These are phyloP conservation scores for Elsinoe perseae DNA, from an alignment of 2,329 filamentous ascomycete species.

Conservation along the genomic window DNA sequence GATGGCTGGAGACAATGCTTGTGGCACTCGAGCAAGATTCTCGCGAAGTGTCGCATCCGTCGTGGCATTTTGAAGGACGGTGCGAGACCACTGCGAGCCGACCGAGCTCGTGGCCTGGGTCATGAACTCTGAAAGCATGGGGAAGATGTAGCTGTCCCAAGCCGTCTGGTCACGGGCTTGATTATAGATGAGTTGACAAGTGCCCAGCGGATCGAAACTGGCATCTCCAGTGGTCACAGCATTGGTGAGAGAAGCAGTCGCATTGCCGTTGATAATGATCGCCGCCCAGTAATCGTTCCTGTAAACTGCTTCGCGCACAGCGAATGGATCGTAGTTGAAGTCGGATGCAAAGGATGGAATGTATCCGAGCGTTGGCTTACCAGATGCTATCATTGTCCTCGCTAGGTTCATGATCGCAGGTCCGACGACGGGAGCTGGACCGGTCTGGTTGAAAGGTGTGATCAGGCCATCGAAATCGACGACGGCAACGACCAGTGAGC, in stretches of 20 bases:
- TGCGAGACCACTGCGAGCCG: slow-evolving; percentile 39
- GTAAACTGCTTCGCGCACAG: slow-evolving; percentile 52
- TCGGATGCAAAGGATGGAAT: slow-evolving; percentile 40
- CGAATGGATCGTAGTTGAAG: slow-evolving; percentile 50
- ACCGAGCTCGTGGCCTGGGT: slow-evolving; percentile 42
- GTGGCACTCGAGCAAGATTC: slow-evolving; percentile 43
- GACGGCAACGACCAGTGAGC: slow-evolving; percentile 47
- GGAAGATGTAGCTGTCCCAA: slow-evolving; percentile 46
- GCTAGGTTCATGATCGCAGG: slow-evolving; percentile 44
- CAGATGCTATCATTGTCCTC: slow-evolving; percentile 36
- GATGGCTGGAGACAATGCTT: slow-evolving; percentile 49
- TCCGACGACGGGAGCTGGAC: slow-evolving; percentile 48
- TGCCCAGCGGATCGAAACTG: slow-evolving; percentile 53
- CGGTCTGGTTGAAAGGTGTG: slow-evolving; percentile 42
- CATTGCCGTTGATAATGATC: slow-evolving; percentile 55
- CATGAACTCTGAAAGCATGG: slow-evolving; percentile 43
- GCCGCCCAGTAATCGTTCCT: slow-evolving; percentile 54
- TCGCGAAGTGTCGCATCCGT: slow-evolving; percentile 33
- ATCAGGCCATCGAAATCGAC: slow-evolving; percentile 56
- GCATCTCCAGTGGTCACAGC: slow-evolving; percentile 49
- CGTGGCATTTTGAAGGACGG: slow-evolving; percentile 35
- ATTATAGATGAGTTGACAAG: slow-evolving; percentile 50
- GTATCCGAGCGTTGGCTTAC: slow-evolving; percentile 43
- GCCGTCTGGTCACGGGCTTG: slow-evolving; percentile 51
- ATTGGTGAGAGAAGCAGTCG: slow-evolving; percentile 49